Evolutionary conservation across 2,329 filamentous ascomycete species (phyloP), one percentile per base, ranked within the genome.

Genomic region (Pseudogymnoascus sp.): DNA sequence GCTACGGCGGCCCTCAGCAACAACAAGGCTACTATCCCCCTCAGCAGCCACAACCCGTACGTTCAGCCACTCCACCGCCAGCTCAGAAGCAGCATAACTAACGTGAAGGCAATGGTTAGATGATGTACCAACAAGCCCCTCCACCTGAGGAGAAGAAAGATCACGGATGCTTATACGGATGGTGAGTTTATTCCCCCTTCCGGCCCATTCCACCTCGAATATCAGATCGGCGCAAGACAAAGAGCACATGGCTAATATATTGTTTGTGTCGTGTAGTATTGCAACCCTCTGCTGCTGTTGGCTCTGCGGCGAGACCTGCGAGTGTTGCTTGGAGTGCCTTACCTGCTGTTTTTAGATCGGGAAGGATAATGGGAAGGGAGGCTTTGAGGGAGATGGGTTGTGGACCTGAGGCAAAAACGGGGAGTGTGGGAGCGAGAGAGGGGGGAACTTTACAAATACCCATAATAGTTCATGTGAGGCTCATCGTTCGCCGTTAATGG

Each of bases 201-300:
- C 36, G 12, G 15, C 58, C 13, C 36, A 3, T 13, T 7, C 6
- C 31, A 5, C 29, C 18, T 35, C 27, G 15, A 31, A 25, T 12
- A 33, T 31, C 12, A 18, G 18, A 18, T 18, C 18, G 18, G 18
- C 18, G 18, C 18, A 18, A 18, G 18, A 18, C 18, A 18, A 18
- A 18, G 18, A 18, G 18, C 18, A 18, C 18, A 18, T 18, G 18
- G 18, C 18, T 18, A 18, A 18, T 18, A 18, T 18, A 18, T 18
- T 18, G 18, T 58, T 9, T 31, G 7, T 15, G 33, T 10, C n/a
- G 7, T 52, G 25, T 48, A 77, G 75, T 65, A 63, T 78, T 27
- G 76, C 76, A 59, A 72, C 76, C 21, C 65, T 78, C 63, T 78
- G 76, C 70, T 78, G 76, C 69, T 78, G 76, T 64, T 78, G 75